Percentiles rank a stretch among this genome's conserved stretches.
Evolutionary conservation across 305 asterid genomes (phyloP).

Genomic region (Fraxinus dipetala): DNA sequence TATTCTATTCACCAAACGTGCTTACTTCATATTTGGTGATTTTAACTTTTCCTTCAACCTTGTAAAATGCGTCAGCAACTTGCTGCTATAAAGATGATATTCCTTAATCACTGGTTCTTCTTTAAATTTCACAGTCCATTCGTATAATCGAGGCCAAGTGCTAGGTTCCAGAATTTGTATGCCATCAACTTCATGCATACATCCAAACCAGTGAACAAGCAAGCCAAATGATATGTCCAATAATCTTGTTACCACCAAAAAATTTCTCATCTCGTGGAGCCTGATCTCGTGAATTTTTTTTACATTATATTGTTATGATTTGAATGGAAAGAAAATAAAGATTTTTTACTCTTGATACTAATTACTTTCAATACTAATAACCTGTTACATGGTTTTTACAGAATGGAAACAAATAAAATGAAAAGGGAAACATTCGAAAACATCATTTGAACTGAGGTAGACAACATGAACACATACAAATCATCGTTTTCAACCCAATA

Average conservation of each 20-base stretch:
- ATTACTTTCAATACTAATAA: no score
- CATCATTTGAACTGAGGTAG: neutral
- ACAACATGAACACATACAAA: neutral
- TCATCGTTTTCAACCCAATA: neutral
- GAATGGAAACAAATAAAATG: neutral
- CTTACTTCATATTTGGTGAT: neutral
- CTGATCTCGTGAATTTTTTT: slow-evolving; percentile 22
- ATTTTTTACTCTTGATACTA: neutral
- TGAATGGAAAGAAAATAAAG: neutral
- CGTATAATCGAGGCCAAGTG: slow-evolving; percentile 30
- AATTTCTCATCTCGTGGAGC: slow-evolving; percentile 41
- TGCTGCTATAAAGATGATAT: slow-evolving; percentile 21
- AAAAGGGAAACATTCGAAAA: neutral
- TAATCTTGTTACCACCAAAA: slow-evolving; percentile 40
- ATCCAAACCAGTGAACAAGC: slow-evolving; percentile 25
- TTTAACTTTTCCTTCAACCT: slow-evolving; percentile 8
- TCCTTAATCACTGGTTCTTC: slow-evolving; percentile 31
- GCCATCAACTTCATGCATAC: slow-evolving; percentile 29
- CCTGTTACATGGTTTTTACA: neutral
- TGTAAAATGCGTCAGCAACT: slow-evolving; percentile 22
- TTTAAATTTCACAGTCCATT: slow-evolving; percentile 35
- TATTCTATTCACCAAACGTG: neutral
- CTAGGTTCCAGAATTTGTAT: slow-evolving; percentile 24
- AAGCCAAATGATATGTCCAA: slow-evolving; percentile 47
- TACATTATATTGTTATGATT: no score